Percentiles rank a stretch among this genome's conserved stretches.
phyloP scores from a whole-genome alignment of 306 rosid species.

The apple (Malus domestica) region ASM211411v1 NC_041793.1:45452001-45452500 shows the following conservation, averaged over 20 bases:
- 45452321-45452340: background rate
- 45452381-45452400: background rate
- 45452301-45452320: background rate
- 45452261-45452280: constrained; percentile 50
- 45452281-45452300: constrained; percentile 39
- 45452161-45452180: constrained; percentile 16
- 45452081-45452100: constrained; percentile 6
- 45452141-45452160: constrained; percentile 40
- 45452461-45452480: too few relatives aligned
- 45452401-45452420: too few relatives aligned
- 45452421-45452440: too few relatives aligned
- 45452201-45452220: constrained; percentile 52
- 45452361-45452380: background rate
- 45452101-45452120: constrained; percentile 39
- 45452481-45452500: too few relatives aligned
- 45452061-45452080: background rate
- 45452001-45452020: too few relatives aligned
- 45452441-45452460: too few relatives aligned
- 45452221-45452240: constrained; percentile 40
- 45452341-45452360: too few relatives aligned
- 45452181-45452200: constrained; percentile 62
- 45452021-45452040: too few relatives aligned
- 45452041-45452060: background rate
- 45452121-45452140: constrained; percentile 46
- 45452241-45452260: constrained; percentile 49